Percentiles rank a stretch among this genome's conserved stretches.
These are phyloP conservation scores for Pseudogymnoascus sp. DNA, from an alignment of 2,329 filamentous ascomycete species.

Conservation along the genomic window DNA sequence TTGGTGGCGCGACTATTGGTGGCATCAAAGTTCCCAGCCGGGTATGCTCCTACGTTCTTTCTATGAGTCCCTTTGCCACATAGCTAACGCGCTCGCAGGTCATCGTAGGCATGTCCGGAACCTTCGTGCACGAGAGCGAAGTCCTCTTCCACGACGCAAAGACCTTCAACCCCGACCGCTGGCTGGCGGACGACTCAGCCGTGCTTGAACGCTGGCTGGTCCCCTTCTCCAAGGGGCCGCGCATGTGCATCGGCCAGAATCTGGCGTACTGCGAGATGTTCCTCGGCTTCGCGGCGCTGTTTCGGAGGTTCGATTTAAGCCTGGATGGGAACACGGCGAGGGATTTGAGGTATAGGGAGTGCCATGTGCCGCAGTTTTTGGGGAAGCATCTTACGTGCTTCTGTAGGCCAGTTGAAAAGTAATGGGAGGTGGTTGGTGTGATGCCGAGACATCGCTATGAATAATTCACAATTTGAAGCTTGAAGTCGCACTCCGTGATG, in stretches of 20 bases:
- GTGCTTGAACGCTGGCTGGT: conserved; percentile 31
- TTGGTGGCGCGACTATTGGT: background rate
- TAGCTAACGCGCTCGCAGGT: background rate
- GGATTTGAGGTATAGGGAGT: conserved; percentile 24
- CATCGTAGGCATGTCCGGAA: conserved; percentile 23
- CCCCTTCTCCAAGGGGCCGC: conserved; percentile 35
- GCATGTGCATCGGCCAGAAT: conserved; percentile 31
- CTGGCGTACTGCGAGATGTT: conserved; percentile 28
- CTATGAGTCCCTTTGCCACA: background rate
- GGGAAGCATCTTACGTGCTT: conserved; percentile 14
- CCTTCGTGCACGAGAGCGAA: conserved; percentile 14
- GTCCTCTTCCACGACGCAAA: conserved; percentile 30
- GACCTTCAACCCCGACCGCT: conserved; percentile 35
- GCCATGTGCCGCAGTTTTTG: conserved; percentile 13
- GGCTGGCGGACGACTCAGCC: conserved; percentile 25
- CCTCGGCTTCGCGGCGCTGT: conserved; percentile 24
- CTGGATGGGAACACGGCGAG: conserved; percentile 18
- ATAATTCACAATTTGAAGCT: background rate
- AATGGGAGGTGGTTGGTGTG: background rate
- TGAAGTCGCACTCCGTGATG: background rate
- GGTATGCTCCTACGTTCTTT: conserved; percentile 1
- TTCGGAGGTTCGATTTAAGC: conserved; percentile 19
- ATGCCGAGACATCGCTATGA: background rate
- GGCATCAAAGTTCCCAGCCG: background rate
- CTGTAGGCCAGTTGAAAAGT: conserved; percentile 12